Evolutionary conservation across 768 basidiomycete species (phyloP).

Genomic region (Ramaria sp.): DNA sequence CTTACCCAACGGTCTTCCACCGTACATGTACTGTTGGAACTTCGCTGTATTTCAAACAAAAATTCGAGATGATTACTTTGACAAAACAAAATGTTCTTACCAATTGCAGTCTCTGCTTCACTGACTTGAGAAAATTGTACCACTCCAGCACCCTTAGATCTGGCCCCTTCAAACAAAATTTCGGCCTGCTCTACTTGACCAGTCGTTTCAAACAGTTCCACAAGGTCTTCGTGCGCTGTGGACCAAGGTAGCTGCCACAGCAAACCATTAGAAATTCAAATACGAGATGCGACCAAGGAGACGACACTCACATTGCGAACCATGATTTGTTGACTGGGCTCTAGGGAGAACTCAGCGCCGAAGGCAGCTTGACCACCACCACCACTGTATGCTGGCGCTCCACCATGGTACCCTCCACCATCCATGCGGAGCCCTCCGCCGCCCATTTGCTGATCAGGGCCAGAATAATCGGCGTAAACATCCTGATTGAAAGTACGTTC

Average conservation of each 20-base stretch:
- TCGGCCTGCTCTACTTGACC: slow-evolving; percentile 92
- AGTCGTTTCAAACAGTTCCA: slow-evolving; percentile 96
- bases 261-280: slow-evolving; percentile 1
- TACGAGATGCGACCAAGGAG: neutral
- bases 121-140: slow-evolving; percentile 83
- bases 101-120: slow-evolving; percentile 92
- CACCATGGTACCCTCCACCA: slow-evolving; percentile 20
- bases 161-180: slow-evolving; percentile 84
- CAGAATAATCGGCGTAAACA: slow-evolving; percentile 86
- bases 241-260: slow-evolving; percentile 83
- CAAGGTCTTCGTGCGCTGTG: slow-evolving; percentile 95
- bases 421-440: slow-evolving; percentile 28
- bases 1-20: slow-evolving; percentile 76
- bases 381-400: slow-evolving; percentile 29
- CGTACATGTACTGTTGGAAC: slow-evolving; percentile 94
- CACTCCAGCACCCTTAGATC: slow-evolving; percentile 91
- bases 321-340: slow-evolving; percentile 95
- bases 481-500: slow-evolving; percentile 74
- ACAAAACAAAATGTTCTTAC: slow-evolving; percentile 27
- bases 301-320: slow-evolving; percentile 84
- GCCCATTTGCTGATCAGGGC: slow-evolving; percentile 56
- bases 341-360: slow-evolving; percentile 42
- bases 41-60: slow-evolving; percentile 43
- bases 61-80: neutral
- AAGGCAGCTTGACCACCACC: slow-evolving; percentile 22